Percentiles rank a stretch among this genome's conserved stretches.
phyloP scores from a whole-genome alignment of 2,329 filamentous ascomycete species.

The Pseudonectria foliicola region DNA sequence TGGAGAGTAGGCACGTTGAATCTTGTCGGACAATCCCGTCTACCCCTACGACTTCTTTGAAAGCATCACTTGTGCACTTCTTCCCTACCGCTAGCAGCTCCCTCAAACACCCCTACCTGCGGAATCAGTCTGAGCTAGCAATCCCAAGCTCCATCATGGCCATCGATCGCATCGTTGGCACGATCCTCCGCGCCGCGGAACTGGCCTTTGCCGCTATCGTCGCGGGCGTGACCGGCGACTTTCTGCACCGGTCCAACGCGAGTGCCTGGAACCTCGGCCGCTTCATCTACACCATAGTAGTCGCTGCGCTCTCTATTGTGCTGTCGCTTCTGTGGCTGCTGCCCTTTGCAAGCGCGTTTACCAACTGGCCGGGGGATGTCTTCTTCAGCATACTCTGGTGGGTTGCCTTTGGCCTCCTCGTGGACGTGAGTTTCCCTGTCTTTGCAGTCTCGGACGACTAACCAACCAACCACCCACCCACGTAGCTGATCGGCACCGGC shows the following conservation, averaged over 20 bases:
- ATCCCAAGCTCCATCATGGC: constrained; percentile 31
- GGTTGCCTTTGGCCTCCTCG: constrained; percentile 58
- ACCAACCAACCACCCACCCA: constrained; percentile 4
- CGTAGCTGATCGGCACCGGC: constrained; percentile 34
- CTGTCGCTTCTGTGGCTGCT: constrained; percentile 66
- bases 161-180: constrained; percentile 33
- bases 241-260: constrained; percentile 46
- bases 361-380: constrained; percentile 65
- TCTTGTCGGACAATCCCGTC: too few relatives aligned
- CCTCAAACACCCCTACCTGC: too few relatives aligned
- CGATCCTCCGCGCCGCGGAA: constrained; percentile 37
- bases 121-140: too few relatives aligned
- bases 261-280: constrained; percentile 51
- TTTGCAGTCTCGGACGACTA: constrained; percentile 1
- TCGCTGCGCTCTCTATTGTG: constrained; percentile 62
- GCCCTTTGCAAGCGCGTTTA: constrained; percentile 60
- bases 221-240: constrained; percentile 60
- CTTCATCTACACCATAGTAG: constrained; percentile 68
- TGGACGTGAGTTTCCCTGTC: constrained; percentile 42
- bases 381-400: constrained; percentile 66
- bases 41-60: too few relatives aligned
- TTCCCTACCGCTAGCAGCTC: too few relatives aligned
- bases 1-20: too few relatives aligned
- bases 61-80: too few relatives aligned
- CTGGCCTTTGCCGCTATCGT: constrained; percentile 67